A percentile compares a stretch with the other conserved stretches of the same genome.
Evolutionary conservation across 2,329 filamentous ascomycete genomes (phyloP).

Genomic region (Alternaria triticina): DNA sequence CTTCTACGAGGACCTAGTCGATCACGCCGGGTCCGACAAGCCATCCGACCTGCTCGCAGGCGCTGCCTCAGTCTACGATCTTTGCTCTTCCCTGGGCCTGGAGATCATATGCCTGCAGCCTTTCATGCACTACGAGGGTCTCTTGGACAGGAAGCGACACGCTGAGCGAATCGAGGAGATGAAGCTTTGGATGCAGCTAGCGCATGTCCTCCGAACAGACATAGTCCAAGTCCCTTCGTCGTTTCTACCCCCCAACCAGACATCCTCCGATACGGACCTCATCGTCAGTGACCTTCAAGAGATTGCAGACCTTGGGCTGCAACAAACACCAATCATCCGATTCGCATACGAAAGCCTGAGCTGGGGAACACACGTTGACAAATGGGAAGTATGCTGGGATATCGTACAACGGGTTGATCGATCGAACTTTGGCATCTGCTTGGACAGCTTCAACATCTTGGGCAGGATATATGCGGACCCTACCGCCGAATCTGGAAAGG

Average conservation of each 20-base stretch:
- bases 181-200: constrained; percentile 72
- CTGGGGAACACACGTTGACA: constrained; percentile 73
- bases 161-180: constrained; percentile 66
- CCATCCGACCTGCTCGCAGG: constrained; percentile 61
- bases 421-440: constrained; percentile 75
- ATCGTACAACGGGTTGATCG: constrained; percentile 69
- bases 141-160: constrained; percentile 67
- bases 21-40: constrained; percentile 59
- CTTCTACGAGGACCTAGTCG: constrained; percentile 77
- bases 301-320: constrained; percentile 70
- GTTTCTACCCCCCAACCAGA: constrained; percentile 64
- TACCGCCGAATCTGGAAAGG: constrained; percentile 58
- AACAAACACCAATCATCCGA: constrained; percentile 62
- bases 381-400: constrained; percentile 76
- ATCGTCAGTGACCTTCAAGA: constrained; percentile 68
- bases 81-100: constrained; percentile 65
- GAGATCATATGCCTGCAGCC: constrained; percentile 74
- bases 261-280: constrained; percentile 59
- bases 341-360: constrained; percentile 77
- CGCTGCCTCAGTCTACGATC: constrained; percentile 61
- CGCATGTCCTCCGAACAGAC: constrained; percentile 69
- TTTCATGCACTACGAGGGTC: constrained; percentile 79
- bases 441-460: constrained; percentile 81
- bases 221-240: constrained; percentile 77
- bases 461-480: constrained; percentile 76